Base-by-base conservation (phyloP, 495 filamentous ascomycete species). In the Penicillium fimorum region DNA sequence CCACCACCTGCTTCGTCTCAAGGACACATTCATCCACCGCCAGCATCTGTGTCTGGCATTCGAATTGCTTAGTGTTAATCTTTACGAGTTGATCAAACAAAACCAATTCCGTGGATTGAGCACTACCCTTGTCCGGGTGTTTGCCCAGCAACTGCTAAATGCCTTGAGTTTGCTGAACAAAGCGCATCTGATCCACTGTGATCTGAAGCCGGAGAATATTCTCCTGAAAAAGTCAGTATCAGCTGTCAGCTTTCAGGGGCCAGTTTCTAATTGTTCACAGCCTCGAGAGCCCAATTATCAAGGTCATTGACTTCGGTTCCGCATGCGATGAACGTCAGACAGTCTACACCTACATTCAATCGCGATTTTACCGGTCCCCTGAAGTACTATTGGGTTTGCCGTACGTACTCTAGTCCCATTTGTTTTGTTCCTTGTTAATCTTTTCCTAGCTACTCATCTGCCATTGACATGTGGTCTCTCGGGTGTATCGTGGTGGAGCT, bases 401-500 rank as follows among this genome's bases (percentile, higher is more conserved):
- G 66, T 89, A 78, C 60, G 84, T 74, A 27, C 33, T 17, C 7
- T 41, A 7, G 5, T 32, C 29, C 27, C 10, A n/a, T 17, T 40
- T n/a, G 25, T 40, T 11, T 1, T 10, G 20, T 58, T 32, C 65
- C 47, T 45, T 30, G 41, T 67, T 65, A 53, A 66, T 25, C 53
- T 24, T 15, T 10, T 38, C 20, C 22, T 56, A 87, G 84, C n/a
- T 96, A 99, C 66, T 97, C 94, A 8, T 97, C 95, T 32, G 94
- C 95, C 17, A 99, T 99, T 66, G 95, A 99, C 66, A 97, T 99
- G 95, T 99, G 95, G 95, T 99, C 95, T 10, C 77, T 99, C 43
- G 95, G 95, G 27, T 99, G 95, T 70, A 99, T 99, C 56, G 95
- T 99, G 20, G 95, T 99, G 27, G 95, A 99, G 70, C 82, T 99